Base-by-base conservation (phyloP, 2,329 filamentous ascomycete species). In the Xylaria hypoxylon region DNA sequence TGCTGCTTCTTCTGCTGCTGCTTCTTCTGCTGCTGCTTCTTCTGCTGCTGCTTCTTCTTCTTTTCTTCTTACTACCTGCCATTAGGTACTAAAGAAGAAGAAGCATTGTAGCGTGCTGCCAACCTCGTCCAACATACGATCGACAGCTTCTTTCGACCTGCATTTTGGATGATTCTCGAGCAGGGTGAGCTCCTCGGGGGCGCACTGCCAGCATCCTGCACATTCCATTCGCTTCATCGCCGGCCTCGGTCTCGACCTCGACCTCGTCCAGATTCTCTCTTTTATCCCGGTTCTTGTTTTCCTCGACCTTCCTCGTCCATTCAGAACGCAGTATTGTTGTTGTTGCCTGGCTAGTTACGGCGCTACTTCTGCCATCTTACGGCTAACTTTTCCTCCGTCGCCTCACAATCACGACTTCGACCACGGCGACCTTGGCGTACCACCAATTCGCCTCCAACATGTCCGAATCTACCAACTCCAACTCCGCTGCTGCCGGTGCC, bases 101-200 rank as follows among this genome's bases (percentile, higher is more conserved):
- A 48, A 47, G 51, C 22, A 24, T 31, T 22, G 38, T 44, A 38
- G 24, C 33, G 28, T 57, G 40, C 50, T 26, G 44, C 57, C 45
- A 47, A 47, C 45, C 45, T 58, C 40, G 15, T 55, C 62, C 38
- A 61, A 50, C 55, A 50, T 45, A 24, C 52, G 38, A 56, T 5
- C 60, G n/a, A 51, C 59, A n/a, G 48, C 52, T n/a, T 52, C 24
- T 17, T 42, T 59, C 44, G 35, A 45, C 53, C 17, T 51, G 47
- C 56, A 38, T 60, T 53, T 67, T 69, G 66, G 68, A 70, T 70
- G 68, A 65, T 44, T 55, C 50, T 65, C 60, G 52, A 67, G 33
- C 63, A 62, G 58, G 60, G 63, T 59, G 66, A 70, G 68, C 68
- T 70, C 68, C 68, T 69, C 59, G 47, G 68, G 68, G 68, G 68